Conservation (phyloP, 306 rosid species). For the Cucumis melo region DNA sequence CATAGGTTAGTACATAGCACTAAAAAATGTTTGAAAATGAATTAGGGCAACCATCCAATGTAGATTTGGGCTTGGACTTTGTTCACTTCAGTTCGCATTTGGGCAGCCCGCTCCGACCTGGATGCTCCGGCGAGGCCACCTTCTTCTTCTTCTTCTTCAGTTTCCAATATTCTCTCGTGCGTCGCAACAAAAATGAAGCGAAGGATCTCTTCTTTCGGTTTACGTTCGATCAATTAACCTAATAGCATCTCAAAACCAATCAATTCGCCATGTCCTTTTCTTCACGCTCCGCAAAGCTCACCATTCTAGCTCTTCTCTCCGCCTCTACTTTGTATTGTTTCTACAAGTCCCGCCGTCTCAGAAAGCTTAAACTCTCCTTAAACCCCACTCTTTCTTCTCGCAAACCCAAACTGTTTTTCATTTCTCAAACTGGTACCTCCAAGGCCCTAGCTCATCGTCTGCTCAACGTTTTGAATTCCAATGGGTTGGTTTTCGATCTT, state of each 20-base stretch:
- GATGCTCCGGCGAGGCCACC: neutral
- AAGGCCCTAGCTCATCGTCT: conserved; percentile 69
- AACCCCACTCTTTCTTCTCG: conserved; percentile 2
- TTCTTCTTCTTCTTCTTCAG: neutral
- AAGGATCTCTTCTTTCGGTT: neutral
- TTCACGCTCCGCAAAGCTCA: conserved; percentile 44
- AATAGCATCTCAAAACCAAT: neutral
- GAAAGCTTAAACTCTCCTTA: conserved; percentile 31
- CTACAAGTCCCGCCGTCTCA: conserved; percentile 74
- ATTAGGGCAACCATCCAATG: neutral
- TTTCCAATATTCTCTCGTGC: neutral
- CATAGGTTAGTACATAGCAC: too few relatives aligned
- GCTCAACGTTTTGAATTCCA: conserved; percentile 31
- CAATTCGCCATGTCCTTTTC: conserved; percentile 37
- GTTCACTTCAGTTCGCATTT: neutral
- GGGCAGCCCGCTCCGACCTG: neutral
- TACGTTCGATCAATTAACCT: neutral
- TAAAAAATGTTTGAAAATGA: too few relatives aligned
- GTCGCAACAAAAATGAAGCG: neutral
- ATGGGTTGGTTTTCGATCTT: conserved; percentile 41
- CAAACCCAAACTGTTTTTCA: conserved; percentile 45
- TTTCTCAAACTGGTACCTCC: conserved; percentile 74
- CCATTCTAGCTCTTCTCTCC: conserved; percentile 84
- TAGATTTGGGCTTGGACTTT: neutral
- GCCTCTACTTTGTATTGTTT: conserved; percentile 66